Percentiles rank a stretch among this genome's conserved stretches.
Conservation (phyloP, 2,329 filamentous ascomycete species). For the Talaromyces marneffei region DNA sequence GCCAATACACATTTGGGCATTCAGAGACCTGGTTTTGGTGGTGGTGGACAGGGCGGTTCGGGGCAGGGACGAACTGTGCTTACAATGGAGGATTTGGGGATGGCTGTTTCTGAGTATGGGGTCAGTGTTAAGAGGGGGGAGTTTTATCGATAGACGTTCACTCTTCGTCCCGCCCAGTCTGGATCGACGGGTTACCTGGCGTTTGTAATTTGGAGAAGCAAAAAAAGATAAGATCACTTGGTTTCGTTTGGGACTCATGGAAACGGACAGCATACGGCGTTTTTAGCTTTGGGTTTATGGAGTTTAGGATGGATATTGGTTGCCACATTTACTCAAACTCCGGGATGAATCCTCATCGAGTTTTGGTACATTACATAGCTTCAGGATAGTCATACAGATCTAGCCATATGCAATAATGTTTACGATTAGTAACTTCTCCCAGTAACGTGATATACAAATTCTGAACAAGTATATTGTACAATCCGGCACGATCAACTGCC, state of each 20-base stretch:
- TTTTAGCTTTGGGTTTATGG: neutral
- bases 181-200: neutral
- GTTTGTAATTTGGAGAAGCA: neutral
- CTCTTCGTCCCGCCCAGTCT: neutral
- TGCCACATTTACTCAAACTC: neutral
- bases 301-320: neutral
- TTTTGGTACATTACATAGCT: neutral
- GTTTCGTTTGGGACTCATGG: neutral
- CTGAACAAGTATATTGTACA: conserved; percentile 3
- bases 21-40: conserved; percentile 73
- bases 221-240: neutral
- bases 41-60: conserved; percentile 79
- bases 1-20: conserved; percentile 59
- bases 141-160: conserved; percentile 89
- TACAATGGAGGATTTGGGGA: conserved; percentile 97
- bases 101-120: conserved; percentile 96
- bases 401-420: neutral
- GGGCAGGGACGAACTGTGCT: conserved; percentile 83
- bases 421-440: neutral
- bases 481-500: neutral
- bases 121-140: conserved; percentile 96
- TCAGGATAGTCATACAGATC: neutral
- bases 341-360: neutral
- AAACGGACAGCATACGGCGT: neutral
- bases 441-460: neutral